phyloP scores from a whole-genome alignment of 2,329 filamentous ascomycete species.

The Blastomyces parvus region DNA sequence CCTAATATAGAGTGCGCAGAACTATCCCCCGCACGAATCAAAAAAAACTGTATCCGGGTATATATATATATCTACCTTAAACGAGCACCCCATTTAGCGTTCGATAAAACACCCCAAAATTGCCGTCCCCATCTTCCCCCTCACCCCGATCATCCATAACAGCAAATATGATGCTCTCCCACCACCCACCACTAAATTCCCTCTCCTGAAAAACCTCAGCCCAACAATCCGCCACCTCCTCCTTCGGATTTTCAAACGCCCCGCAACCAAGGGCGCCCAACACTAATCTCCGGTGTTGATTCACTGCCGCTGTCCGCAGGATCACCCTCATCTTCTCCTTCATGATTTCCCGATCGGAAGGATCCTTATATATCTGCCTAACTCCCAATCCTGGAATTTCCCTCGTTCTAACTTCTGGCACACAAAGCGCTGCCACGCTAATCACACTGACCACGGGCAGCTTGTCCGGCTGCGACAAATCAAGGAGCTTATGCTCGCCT shows the following conservation, averaged over 20 bases:
- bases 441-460: constrained; percentile 50
- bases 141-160: constrained; percentile 37
- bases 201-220: constrained; percentile 49
- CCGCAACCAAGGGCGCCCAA: constrained; percentile 63
- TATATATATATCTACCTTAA: constrained; percentile 13
- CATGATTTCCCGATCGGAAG: constrained; percentile 44
- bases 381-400: neutral
- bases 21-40: neutral
- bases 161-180: constrained; percentile 56
- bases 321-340: constrained; percentile 55
- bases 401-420: constrained; percentile 27
- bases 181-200: constrained; percentile 58
- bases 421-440: constrained; percentile 48
- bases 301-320: constrained; percentile 50
- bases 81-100: constrained; percentile 24
- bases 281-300: constrained; percentile 51
- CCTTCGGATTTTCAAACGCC: constrained; percentile 53
- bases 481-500: constrained; percentile 41
- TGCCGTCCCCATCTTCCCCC: constrained; percentile 22
- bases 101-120: constrained; percentile 26
- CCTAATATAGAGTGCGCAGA: neutral
- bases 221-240: constrained; percentile 56
- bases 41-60: neutral
- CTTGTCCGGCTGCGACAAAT: constrained; percentile 24
- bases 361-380: constrained; percentile 33